A percentile compares a stretch with the other conserved stretches of the same genome.
phyloP scores from a whole-genome alignment of 2,329 filamentous ascomycete genomes.

The Cladosporium sp. region DNA sequence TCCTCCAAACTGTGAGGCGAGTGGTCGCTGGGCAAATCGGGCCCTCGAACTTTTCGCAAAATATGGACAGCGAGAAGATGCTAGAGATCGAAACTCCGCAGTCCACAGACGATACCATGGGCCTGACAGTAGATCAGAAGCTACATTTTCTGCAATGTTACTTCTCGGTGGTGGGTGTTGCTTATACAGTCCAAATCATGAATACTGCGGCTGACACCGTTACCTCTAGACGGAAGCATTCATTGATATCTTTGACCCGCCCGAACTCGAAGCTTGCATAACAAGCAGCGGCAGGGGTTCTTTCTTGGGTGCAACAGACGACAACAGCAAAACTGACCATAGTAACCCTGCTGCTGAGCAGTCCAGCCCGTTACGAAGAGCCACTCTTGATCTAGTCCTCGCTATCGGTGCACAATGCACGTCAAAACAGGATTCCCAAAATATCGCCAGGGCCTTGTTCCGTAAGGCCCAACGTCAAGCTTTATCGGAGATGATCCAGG shows the following conservation, averaged over 20 bases:
- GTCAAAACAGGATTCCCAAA: constrained; percentile 22
- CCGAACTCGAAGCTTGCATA: constrained; percentile 23
- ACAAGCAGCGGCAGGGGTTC: constrained; percentile 25
- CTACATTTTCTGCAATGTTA: constrained; percentile 36
- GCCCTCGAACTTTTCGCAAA: constrained; percentile 56
- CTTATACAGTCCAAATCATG: constrained; percentile 8
- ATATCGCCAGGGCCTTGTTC: constrained; percentile 45
- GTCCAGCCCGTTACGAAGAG: constrained; percentile 16
- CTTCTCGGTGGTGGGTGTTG: constrained; percentile 37
- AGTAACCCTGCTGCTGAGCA: constrained; percentile 38
- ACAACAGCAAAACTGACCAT: constrained; percentile 29
- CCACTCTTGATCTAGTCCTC: constrained; percentile 42
- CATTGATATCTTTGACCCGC: constrained; percentile 39
- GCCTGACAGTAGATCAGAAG: constrained; percentile 38
- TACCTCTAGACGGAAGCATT: constrained; percentile 45
- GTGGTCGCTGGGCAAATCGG: constrained; percentile 53
- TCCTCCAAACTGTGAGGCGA: constrained; percentile 55
- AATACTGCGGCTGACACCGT: constrained; percentile 26
- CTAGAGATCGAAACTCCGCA: constrained; percentile 45
- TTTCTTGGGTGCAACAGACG: constrained; percentile 12
- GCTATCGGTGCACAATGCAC: constrained; percentile 56
- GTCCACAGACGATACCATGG: constrained; percentile 23
- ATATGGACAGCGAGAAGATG: constrained; percentile 53
- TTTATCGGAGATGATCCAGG: constrained; percentile 54
- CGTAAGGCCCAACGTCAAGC: constrained; percentile 50